Evolutionary conservation across 495 filamentous ascomycete species (phyloP), one percentile per base, ranked within the genome.

Genomic region (Penicilliopsis zonata): DNA sequence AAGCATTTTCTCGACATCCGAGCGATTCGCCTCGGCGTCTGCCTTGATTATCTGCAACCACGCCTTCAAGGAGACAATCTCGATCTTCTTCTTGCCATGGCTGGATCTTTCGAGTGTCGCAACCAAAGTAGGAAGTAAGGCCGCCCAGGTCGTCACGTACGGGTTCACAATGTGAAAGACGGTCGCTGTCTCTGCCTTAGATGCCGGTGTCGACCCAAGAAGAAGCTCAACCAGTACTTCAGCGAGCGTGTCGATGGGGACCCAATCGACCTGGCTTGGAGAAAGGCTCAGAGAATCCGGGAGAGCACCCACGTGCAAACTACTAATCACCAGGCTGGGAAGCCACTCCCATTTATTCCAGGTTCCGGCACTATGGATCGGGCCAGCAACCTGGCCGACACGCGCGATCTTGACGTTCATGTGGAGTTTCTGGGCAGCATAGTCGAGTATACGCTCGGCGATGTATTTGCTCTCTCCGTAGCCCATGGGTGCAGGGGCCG

Each of bases 271-370:
- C 4, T 35, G 38, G 2, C 50, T 47, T 9, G 49, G 24, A 8
- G 57, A 47, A n/a, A 35, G 13, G 13, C 18, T 20, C 2, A 59
- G 43, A 0, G 42, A 10, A 31, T 64, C 58, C 0, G 67, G 65
- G 15, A 65, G 53, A 65, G 70, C 74, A 34, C 71, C 62, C 2
- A 70, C 37, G 9, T 40, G 40, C 1, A 49, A 46, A 24, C 27
- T 30, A 15, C 35, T 37, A 12, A 37, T 30, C 6, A 37, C 35
- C 21, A 61, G 48, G 17, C 37, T 19, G 4, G 72, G 72, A 2
- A 77, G 42, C 67, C 69, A 75, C 33, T 76, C 72, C 17, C 66
- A 55, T 14, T 38, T 41, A 40, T 69, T 74, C 72, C 71, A 77
- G 13, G 44, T 39, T 1, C 65, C 62, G 5, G 46, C 34, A 4